Conservation (phyloP, 2,329 filamentous ascomycete species). For the Alternaria rosae region DNA sequence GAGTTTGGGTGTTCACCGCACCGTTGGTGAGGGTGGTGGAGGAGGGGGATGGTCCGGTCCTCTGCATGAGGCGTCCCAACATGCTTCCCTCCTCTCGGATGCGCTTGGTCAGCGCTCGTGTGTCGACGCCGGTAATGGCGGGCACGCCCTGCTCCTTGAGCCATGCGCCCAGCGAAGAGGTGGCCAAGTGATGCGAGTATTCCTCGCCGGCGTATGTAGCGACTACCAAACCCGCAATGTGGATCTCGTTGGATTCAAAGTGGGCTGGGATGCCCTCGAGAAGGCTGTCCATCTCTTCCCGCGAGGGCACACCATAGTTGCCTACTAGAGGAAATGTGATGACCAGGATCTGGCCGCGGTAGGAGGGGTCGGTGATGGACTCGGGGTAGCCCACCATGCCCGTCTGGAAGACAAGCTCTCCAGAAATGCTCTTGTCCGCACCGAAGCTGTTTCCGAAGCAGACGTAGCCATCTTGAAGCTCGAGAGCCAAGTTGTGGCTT, state of each 20-base stretch:
- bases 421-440: slow-evolving; percentile 90
- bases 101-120: slow-evolving; percentile 88
- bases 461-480: slow-evolving; percentile 89
- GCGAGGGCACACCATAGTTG: slow-evolving; percentile 95
- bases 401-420: slow-evolving; percentile 98
- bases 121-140: slow-evolving; percentile 95
- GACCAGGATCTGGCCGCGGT: slow-evolving; percentile 92
- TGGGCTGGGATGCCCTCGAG: slow-evolving; percentile 86
- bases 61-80: slow-evolving; percentile 86
- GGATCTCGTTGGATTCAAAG: slow-evolving; percentile 92
- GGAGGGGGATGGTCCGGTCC: slow-evolving; percentile 59
- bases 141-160: slow-evolving; percentile 94
- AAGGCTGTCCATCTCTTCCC: slow-evolving; percentile 83
- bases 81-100: slow-evolving; percentile 95
- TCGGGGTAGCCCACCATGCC: slow-evolving; percentile 99
- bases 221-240: slow-evolving; percentile 89
- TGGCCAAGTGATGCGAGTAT: slow-evolving; percentile 91
- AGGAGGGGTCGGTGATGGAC: slow-evolving; percentile 86
- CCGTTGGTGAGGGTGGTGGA: slow-evolving; percentile 50
- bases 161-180: slow-evolving; percentile 91
- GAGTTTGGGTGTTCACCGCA: slow-evolving; percentile 38
- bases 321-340: slow-evolving; percentile 94
- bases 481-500: slow-evolving; percentile 77
- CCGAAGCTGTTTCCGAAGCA: slow-evolving; percentile 98
- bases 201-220: slow-evolving; percentile 94